Percentiles rank a stretch among this genome's conserved stretches.
Conservation (phyloP, 257 asterid genomes). For the Solanum virginianum region DNA sequence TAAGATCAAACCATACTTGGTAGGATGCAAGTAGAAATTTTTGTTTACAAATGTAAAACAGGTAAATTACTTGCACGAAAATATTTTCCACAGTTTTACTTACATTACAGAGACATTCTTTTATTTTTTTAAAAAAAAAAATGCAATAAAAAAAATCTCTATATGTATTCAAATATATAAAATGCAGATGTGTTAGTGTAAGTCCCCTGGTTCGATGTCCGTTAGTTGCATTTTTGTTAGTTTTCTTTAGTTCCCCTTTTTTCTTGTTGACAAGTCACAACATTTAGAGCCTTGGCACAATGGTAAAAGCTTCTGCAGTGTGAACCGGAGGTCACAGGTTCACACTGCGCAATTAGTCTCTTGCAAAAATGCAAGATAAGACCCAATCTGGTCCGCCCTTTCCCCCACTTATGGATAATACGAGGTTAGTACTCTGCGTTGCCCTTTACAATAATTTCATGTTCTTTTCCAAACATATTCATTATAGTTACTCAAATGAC, state of each 20-base stretch:
- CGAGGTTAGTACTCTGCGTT: neutral
- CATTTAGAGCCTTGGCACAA: neutral
- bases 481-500: neutral
- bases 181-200: neutral
- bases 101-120: neutral
- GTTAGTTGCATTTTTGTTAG: neutral
- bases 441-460: neutral
- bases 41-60: neutral
- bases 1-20: neutral
- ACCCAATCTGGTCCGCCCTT: neutral
- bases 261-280: neutral
- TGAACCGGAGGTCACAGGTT: neutral
- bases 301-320: neutral
- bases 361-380: neutral
- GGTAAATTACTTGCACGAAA: neutral
- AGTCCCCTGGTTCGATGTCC: neutral
- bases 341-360: neutral
- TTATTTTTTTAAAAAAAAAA: neutral
- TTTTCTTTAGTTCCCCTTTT: neutral
- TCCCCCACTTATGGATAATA: neutral
- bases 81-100: neutral
- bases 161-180: neutral
- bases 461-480: neutral
- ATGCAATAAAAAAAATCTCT: neutral
- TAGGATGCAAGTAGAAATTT: neutral